Evolutionary conservation across 768 basidiomycete species (phyloP), one percentile per base, ranked within the genome.

Genomic region (Tricholoma terreum): DNA sequence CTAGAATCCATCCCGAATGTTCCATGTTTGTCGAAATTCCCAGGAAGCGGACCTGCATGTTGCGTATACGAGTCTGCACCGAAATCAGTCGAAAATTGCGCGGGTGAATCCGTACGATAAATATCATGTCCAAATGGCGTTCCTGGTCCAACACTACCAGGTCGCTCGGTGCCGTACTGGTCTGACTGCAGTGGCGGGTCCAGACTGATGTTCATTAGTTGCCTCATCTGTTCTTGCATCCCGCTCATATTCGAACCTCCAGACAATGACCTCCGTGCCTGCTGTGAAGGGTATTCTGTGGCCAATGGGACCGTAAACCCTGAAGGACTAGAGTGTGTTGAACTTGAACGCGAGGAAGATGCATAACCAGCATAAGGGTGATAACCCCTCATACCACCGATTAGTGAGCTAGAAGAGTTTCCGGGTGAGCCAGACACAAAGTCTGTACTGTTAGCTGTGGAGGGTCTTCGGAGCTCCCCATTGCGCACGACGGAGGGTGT

Each of bases 401-500:
- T 56, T 52, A 66, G 56, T 58, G 71, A 66, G 38, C 65, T 60
- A 15, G 67, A 66, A 24, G 69, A 68, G 45, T 70, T 68, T 15
- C 64, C 70, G 10, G 73, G 73, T 2, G 75, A 73, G 3, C 72
- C 70, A n/a, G 71, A 70, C 24, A 66, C 60, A 55, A 77, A 73
- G 62, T 71, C 63, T 61, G 76, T 67, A 65, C 75, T 76, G 61
- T 30, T 61, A 10, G 79, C 69, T 48, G 82, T 77, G 71, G 75
- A 61, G 59, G 84, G 81, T 57, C 80, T 59, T n/a, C 79, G 69
- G 33, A 75, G 74, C 61, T 82, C 82, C 43, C 77, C 82, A 52
- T 73, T 79, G 52, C 84, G 78, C 46, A 77, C 70, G 27, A 85
- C 59, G 0, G 84, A 84, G 8, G 90, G 89, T 7, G 90, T 92